Percentiles rank a stretch among this genome's conserved stretches.
These are phyloP conservation scores for Cladosporium sp. DNA, from an alignment of 2,329 filamentous ascomycete species.

Conservation along the genomic window DNA sequence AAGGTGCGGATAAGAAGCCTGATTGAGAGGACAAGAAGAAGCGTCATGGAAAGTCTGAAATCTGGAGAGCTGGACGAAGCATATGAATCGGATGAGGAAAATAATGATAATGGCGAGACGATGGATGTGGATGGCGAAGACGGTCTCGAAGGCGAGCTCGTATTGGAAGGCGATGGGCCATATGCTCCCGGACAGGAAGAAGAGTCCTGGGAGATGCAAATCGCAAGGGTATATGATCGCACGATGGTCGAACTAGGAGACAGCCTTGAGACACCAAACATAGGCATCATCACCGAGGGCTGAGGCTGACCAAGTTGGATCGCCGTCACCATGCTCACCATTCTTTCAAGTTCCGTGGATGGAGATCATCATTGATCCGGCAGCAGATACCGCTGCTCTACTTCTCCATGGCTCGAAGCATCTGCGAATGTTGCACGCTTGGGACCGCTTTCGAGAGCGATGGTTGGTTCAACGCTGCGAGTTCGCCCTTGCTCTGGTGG, in stretches of 20 bases:
- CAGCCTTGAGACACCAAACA: conserved; percentile 55
- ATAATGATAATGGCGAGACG: conserved; percentile 31
- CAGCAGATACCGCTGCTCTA: neutral
- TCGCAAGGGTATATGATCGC: conserved; percentile 74
- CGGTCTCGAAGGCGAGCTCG: conserved; percentile 35
- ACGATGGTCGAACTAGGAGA: conserved; percentile 75
- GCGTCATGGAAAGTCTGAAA: conserved; percentile 68
- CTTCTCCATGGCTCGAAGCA: neutral
- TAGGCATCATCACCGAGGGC: conserved; percentile 49
- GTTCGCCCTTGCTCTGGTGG: no score
- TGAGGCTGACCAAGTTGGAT: conserved; percentile 21
- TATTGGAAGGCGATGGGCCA: conserved; percentile 31
- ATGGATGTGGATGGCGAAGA: conserved; percentile 48
- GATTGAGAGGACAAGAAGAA: conserved; percentile 71
- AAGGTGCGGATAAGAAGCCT: conserved; percentile 84
- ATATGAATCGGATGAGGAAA: conserved; percentile 38
- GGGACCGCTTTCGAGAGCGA: neutral
- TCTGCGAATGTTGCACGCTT: neutral
- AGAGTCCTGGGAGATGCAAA: conserved; percentile 62
- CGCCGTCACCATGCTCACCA: neutral
- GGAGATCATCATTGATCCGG: neutral
- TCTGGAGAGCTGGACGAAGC: conserved; percentile 51
- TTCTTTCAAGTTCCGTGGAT: neutral
- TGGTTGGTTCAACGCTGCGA: neutral
- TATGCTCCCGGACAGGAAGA: conserved; percentile 34